phyloP scores from a whole-genome alignment of 176 grass and related monocot genomes.

The Musa schizocarpa region DNA sequence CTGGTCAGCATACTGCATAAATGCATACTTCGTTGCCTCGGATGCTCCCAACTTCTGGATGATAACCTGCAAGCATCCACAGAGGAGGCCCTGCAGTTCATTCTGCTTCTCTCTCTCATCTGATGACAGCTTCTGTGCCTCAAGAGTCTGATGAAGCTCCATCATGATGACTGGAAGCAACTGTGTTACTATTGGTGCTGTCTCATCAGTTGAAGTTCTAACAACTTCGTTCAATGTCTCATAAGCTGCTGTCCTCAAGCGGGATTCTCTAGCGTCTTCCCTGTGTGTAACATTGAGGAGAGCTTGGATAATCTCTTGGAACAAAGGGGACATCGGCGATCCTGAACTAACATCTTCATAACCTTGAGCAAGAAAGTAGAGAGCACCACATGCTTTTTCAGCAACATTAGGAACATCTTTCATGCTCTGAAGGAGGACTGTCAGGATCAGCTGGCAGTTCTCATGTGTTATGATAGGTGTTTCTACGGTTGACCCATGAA shows the following conservation, averaged over 20 bases:
- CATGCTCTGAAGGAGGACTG: constrained; percentile 20
- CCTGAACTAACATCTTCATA: constrained; percentile 12
- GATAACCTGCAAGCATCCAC: constrained; percentile 17
- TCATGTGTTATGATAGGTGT: constrained; percentile 7
- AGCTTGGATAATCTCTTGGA: constrained; percentile 14
- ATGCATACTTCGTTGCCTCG: constrained; percentile 11
- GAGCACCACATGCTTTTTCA: constrained; percentile 17
- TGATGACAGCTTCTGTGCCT: constrained; percentile 9
- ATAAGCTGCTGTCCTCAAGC: constrained; percentile 9
- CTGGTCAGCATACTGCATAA: constrained; percentile 19
- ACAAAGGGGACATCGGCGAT: constrained; percentile 14
- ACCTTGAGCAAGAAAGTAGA: constrained; percentile 17
- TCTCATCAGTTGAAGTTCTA: constrained; percentile 11
- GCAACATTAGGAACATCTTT: constrained; percentile 21
- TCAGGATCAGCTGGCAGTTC: constrained; percentile 17
- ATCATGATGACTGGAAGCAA: constrained; percentile 19
- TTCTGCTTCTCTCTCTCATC: constrained; percentile 22
- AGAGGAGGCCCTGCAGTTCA: constrained; percentile 21
- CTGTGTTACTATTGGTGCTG: constrained; percentile 5
- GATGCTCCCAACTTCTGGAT: constrained; percentile 22
- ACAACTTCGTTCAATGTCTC: constrained; percentile 20
- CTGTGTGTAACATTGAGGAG: constrained; percentile 16
- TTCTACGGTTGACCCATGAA: constrained; percentile 12
- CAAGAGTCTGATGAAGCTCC: constrained; percentile 18
- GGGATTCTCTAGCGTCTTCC: constrained; percentile 15